Base-by-base conservation (phyloP, 805 yeast species). In the Barnettozyma californica region DNA sequence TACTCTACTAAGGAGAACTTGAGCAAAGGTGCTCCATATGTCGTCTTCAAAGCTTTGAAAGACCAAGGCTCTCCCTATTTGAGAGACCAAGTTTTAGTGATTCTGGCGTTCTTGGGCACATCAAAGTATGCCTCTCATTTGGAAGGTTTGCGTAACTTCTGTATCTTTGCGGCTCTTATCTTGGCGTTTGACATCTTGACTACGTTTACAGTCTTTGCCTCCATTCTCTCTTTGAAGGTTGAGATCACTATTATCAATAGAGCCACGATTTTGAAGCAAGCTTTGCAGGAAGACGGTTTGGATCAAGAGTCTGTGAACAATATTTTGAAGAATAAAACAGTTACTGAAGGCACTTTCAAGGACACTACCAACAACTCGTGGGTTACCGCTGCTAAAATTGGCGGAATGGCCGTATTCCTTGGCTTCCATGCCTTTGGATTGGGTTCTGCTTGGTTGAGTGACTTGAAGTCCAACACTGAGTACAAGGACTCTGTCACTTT, bases 271-370 rank as follows among this genome's bases (percentile, higher is more conserved):
- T 77, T 90, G 62, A 83, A 84, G 62, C 81, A 80, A 53, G 89
- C 87, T 26, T 73, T 92, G 54, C 94, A 91, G 70, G 99, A 92
- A 64, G 99, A 92, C 61, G 98, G 99, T 23, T 78, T 92, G 31
- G 76, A 86, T 40, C 79, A 81, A 36, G 65, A 71, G 42, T 85
- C 86, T 31, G 97, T 97, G 10, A 81, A 79, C 54, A 75, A 81
- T 35, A 91, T 90, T 33, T 81, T 54, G 53, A 47, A 64, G 60
- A 56, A 58, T 13, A 52, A 47, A 20, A 42, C 31, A n/a, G 54
- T 51, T n/a, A 59, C 64, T 19, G 66, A 61, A 34, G 47, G 47
- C 37, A 44, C 56, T 46, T 48, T 55, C 59, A 36, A 55, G 52
- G 56, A 54, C 61, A 43, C 71, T 63, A 49, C 66, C 53, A 56